These are phyloP conservation scores for Thelonectria blattea DNA, from an alignment of 2,329 filamentous ascomycete genomes.

Conservation along the genomic window DNA sequence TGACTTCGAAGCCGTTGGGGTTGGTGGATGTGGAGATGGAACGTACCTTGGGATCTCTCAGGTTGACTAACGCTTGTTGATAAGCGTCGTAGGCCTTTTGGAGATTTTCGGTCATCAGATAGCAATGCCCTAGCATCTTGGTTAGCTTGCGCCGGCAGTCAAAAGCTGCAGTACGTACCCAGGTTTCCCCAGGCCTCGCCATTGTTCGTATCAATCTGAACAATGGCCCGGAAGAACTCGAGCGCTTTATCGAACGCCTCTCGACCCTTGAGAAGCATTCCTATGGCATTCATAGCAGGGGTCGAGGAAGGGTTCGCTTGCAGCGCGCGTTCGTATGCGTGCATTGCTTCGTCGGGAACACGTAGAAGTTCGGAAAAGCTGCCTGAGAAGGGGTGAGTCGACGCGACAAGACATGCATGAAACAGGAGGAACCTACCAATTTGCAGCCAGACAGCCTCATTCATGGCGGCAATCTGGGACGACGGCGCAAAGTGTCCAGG, in stretches of 20 bases:
- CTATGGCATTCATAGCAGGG: constrained; percentile 91
- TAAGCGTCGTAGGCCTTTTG: constrained; percentile 98
- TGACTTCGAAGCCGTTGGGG: background rate
- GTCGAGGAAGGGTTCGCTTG: constrained; percentile 88
- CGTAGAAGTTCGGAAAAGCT: constrained; percentile 86
- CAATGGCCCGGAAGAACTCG: constrained; percentile 87
- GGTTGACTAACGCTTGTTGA: constrained; percentile 91
- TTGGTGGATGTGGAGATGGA: too few species aligned
- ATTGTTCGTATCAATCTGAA: constrained; percentile 87
- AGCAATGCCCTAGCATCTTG: constrained; percentile 78
- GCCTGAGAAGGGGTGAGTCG: constrained; percentile 58
- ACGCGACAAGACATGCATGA: constrained; percentile 19
- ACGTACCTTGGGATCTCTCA: constrained; percentile 87
- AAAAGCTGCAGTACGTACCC: constrained; percentile 59
- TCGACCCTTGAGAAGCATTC: constrained; percentile 85
- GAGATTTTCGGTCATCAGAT: constrained; percentile 97
- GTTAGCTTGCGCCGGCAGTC: constrained; percentile 27
- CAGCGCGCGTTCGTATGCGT: constrained; percentile 88
- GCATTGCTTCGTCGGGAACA: constrained; percentile 86
- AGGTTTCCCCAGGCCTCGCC: constrained; percentile 97
- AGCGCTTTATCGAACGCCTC: constrained; percentile 95
- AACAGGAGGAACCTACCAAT: constrained; percentile 70
- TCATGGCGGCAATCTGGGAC: constrained; percentile 78
- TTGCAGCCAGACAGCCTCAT: constrained; percentile 90
- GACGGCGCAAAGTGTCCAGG: constrained; percentile 67